phyloP scores from a whole-genome alignment of 805 yeast genomes.

The Myxozyma nipponensis region DNA sequence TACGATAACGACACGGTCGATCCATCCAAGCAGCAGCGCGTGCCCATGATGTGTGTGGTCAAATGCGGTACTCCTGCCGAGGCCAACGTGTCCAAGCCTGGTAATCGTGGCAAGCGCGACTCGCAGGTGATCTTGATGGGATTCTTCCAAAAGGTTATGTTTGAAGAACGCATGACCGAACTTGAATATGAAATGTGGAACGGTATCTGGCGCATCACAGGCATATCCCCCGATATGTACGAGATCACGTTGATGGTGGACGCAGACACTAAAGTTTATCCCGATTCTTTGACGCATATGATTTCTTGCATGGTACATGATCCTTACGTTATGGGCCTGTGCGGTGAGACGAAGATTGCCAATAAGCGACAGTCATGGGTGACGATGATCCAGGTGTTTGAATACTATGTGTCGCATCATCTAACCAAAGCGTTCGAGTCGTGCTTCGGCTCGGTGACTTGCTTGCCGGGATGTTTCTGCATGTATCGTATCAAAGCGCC shows the following conservation, averaged over 20 bases:
- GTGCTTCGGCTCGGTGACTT: conserved; percentile 89
- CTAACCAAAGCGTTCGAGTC: conserved; percentile 92
- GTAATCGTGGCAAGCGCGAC: conserved; percentile 95
- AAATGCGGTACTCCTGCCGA: conserved; percentile 92
- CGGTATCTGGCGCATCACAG: conserved; percentile 77
- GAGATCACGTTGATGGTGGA: conserved; percentile 88
- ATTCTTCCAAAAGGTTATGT: conserved; percentile 78
- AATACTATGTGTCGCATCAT: conserved; percentile 90
- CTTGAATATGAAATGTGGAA: conserved; percentile 74
- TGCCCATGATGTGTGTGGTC: conserved; percentile 69
- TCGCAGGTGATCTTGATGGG: conserved; percentile 90
- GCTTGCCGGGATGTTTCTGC: conserved; percentile 94
- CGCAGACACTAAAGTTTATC: conserved; percentile 86
- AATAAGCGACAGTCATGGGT: conserved; percentile 85
- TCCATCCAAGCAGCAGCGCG: conserved; percentile 70
- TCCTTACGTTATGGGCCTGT: conserved; percentile 83
- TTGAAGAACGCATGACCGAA: conserved; percentile 91
- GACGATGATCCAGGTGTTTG: conserved; percentile 90
- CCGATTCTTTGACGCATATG: conserved; percentile 87
- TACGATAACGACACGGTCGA: conserved; percentile 76
- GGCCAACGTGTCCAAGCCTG: conserved; percentile 65
- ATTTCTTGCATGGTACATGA: conserved; percentile 81
- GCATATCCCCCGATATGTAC: conserved; percentile 74
- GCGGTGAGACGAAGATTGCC: conserved; percentile 92
- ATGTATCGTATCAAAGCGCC: conserved; percentile 91